Base-by-base conservation (phyloP, 495 filamentous ascomycete genomes). In the Parmelia sp. region DNA sequence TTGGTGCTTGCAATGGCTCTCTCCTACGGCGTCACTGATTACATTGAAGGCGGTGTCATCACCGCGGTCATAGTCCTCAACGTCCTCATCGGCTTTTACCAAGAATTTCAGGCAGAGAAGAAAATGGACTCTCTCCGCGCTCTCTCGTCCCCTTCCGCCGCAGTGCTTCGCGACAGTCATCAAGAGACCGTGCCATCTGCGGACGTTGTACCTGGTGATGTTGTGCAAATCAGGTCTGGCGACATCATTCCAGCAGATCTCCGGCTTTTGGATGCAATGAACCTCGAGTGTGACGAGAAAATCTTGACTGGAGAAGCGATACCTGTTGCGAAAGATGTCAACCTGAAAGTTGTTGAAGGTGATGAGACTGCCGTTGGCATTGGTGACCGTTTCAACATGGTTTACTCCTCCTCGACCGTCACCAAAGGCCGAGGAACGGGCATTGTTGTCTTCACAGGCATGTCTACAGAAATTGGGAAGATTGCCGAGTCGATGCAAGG, bases 31-130 rank as follows among this genome's bases (percentile, higher is more conserved):
- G 88, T 95, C 45, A 73, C 79, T 37, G 90, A 92, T 67, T 93
- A 85, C 68, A 86, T 96, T 61, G 91, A 96, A 76, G 91, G 89
- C 27, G 88, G 88, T 45, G 90, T 95, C 27, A 83, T 95, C 25
- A 84, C 88, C 8, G 88, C 84, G 35, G 90, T 96, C 72, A 92
- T 96, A 60, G 69, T 88, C 10, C 77, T 96, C 66, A 96, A 96
- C 68, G 87, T 92, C 37, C 76, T 84, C 45, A 84, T 90, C 31
- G 88, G 86, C 75, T 95, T 94, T 77, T 83, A 82, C 57, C 90
- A 95, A 71, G 91, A 96, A 71, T 93, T 88, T 71, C 81, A 84
- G 60, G 91, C 91, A 31, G 90, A 92, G 71, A 89, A 92, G 78
- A 92, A 88, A 64, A 92, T 95, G 81, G 85, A 93, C 51, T 88